phyloP scores from a whole-genome alignment of 2,329 filamentous ascomycete genomes.

The Didymellaceae sp. region DNA sequence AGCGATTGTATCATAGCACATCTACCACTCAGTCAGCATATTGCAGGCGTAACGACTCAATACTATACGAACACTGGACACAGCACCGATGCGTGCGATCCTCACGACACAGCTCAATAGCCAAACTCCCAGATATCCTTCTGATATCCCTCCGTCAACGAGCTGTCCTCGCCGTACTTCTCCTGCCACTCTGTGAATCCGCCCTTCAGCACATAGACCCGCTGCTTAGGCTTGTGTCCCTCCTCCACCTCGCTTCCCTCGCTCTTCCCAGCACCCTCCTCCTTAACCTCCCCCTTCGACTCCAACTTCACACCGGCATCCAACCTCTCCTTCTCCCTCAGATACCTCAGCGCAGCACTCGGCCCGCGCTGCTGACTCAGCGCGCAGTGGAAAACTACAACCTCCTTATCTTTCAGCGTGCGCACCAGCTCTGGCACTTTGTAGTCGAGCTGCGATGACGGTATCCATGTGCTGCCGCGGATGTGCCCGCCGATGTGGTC shows the following conservation, averaged over 20 bases:
- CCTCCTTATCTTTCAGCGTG: constrained; percentile 75
- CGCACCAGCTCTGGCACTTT: constrained; percentile 83
- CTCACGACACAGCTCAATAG: neutral
- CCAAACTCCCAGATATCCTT: constrained; percentile 79
- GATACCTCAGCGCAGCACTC: constrained; percentile 78
- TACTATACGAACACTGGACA: neutral
- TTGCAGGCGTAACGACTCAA: neutral
- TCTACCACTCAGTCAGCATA: neutral
- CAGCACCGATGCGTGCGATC: neutral
- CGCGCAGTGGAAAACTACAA: constrained; percentile 92
- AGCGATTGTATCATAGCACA: neutral
- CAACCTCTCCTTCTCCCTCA: constrained; percentile 70
- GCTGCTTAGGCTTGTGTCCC: constrained; percentile 58
- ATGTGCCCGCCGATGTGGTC: constrained; percentile 95
- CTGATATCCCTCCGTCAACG: constrained; percentile 81
- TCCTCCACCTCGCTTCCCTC: constrained; percentile 24
- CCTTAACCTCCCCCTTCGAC: constrained; percentile 25
- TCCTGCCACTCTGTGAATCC: constrained; percentile 94
- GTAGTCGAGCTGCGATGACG: constrained; percentile 74
- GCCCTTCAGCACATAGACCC: constrained; percentile 79
- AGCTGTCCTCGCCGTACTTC: constrained; percentile 75
- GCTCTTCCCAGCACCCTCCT: constrained; percentile 11
- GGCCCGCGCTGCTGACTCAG: constrained; percentile 91
- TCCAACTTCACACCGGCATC: constrained; percentile 32
- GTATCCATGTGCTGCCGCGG: constrained; percentile 75